Percentiles rank a stretch among this genome's conserved stretches.
Evolutionary conservation across 2,329 filamentous ascomycete species (phyloP).

Genomic region (Pseudonectria buxi): DNA sequence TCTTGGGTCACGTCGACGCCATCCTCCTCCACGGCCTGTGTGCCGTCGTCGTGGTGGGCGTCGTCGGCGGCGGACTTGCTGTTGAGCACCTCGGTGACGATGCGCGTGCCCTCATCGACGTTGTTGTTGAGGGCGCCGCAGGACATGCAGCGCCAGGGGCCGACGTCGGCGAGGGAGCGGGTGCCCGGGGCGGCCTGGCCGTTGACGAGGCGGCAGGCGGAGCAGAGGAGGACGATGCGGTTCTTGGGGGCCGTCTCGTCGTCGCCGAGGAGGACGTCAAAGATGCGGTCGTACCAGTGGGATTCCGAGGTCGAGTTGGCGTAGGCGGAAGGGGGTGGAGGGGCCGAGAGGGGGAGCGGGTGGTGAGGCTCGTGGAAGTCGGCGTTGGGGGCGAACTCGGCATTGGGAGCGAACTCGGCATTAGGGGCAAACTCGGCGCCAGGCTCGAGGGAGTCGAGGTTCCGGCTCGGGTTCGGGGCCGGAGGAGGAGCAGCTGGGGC

Average conservation of each 20-base stretch:
- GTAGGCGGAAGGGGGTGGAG: constrained; percentile 5
- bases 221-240: constrained; percentile 79
- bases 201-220: constrained; percentile 79
- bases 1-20: constrained; percentile 9
- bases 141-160: constrained; percentile 81
- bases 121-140: constrained; percentile 79
- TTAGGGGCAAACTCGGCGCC: constrained; percentile 69
- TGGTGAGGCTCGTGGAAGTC: constrained; percentile 33
- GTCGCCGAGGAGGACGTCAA: constrained; percentile 88
- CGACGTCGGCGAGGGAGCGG: constrained; percentile 68
- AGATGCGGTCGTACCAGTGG: constrained; percentile 90
- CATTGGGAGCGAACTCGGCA: constrained; percentile 33
- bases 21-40: constrained; percentile 10
- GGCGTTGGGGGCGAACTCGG: too few species aligned
- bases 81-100: constrained; percentile 58
- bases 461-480: constrained; percentile 22
- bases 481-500: constrained; percentile 20
- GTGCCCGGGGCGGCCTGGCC: constrained; percentile 90
- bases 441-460: constrained; percentile 27
- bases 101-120: constrained; percentile 66
- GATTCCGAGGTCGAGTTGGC: constrained; percentile 31
- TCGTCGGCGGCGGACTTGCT: constrained; percentile 16
- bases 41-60: constrained; percentile 10
- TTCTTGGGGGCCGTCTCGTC: constrained; percentile 92
- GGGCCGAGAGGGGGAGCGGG: constrained; percentile 8